Evolutionary conservation across 2,329 filamentous ascomycete species (phyloP), one percentile per base, ranked within the genome.

Genomic region (Paraphaeosphaeria sporulosa): DNA sequence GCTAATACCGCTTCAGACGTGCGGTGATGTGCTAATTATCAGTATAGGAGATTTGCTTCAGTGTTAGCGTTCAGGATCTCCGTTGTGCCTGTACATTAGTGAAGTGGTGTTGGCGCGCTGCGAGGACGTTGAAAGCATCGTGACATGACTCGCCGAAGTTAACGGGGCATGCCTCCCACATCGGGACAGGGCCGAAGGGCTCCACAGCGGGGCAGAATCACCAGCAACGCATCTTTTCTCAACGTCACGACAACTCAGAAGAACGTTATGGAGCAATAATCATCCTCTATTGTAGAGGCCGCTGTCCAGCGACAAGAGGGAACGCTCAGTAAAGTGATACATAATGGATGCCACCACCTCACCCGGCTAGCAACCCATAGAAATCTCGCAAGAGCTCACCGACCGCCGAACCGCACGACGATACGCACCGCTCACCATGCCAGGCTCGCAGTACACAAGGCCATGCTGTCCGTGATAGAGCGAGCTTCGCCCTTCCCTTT

Each of bases 401-500:
- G 42, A 60, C 64, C 61, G 30, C 63, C 51, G 54, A 60, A 64
- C 54, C 52, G 57, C 64, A 61, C 55, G 59, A 54, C 54, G 34
- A 60, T 57, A 61, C 57, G 54, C 55, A 57, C 58, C 59, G 58
- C 59, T 59, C 59, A 64, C 65, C 52, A 58, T 57, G 30, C 56
- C 61, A 65, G 68, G 64, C 55, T 55, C 56, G 56, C 61, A 57
- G 57, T 34, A 58, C 44, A 46, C 64, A 57, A 53, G 8, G 17
- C 42, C 19, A 55, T 58, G 61, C 60, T 63, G 58, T 60, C 52
- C 53, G 64, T 65, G 65, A 67, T 60, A 66, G 61, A 66, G 36
- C 47, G 64, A 68, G 64, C 17, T 64, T 71, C 71, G 72, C 73
- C 70, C 74, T 75, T 73, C 74, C 74, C 73, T 70, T 55, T 73